Evolutionary conservation across 2,329 filamentous ascomycete species (phyloP).

Genomic region (Juglanconis oblonga): DNA sequence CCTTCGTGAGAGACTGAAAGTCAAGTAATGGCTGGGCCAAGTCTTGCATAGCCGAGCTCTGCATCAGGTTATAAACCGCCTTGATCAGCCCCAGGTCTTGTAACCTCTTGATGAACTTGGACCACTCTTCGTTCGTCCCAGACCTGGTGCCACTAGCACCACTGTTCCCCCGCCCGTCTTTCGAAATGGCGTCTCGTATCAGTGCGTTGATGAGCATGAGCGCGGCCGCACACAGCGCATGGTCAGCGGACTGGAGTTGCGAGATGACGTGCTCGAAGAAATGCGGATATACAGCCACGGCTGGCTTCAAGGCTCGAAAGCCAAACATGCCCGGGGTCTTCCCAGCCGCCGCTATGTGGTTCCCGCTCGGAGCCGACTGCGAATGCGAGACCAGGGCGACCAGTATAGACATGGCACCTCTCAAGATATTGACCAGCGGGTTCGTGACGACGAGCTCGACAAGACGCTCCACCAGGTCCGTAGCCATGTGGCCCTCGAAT

Average conservation of each 20-base stretch:
- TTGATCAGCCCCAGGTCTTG: constrained; percentile 93
- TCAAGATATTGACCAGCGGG: constrained; percentile 93
- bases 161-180: constrained; percentile 52
- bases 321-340: constrained; percentile 66
- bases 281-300: constrained; percentile 84
- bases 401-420: constrained; percentile 94
- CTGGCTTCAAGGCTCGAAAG: constrained; percentile 87
- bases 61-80: constrained; percentile 89
- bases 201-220: constrained; percentile 93
- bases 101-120: constrained; percentile 87
- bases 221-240: constrained; percentile 92
- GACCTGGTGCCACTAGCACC: constrained; percentile 29
- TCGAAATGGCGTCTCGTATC: constrained; percentile 85
- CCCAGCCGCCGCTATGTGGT: constrained; percentile 22
- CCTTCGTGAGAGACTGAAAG: constrained; percentile 88
- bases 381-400: constrained; percentile 90
- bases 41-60: constrained; percentile 88
- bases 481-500: constrained; percentile 60
- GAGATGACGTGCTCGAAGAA: constrained; percentile 94
- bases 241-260: constrained; percentile 88
- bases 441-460: constrained; percentile 93
- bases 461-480: constrained; percentile 70
- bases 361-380: constrained; percentile 49
- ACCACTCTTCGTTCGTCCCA: constrained; percentile 71
- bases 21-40: constrained; percentile 85